Evolutionary conservation across 2,329 filamentous ascomycete genomes (phyloP).

Genomic region (Phoma sp.): DNA sequence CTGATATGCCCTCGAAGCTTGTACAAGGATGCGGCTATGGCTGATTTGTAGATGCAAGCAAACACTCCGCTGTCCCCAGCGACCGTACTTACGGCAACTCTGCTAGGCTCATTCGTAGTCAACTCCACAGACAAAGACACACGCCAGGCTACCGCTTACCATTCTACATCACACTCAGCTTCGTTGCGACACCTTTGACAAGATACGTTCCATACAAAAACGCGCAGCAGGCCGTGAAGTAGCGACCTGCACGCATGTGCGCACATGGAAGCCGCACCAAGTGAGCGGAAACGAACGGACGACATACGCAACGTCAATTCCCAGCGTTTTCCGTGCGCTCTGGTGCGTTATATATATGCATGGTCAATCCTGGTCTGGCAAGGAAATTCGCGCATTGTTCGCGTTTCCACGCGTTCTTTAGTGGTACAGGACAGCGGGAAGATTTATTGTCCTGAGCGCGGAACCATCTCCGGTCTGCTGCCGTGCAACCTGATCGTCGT

Average conservation of each 20-base stretch:
- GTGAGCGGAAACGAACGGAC: not conserved
- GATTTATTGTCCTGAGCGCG: not conserved
- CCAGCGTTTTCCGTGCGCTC: not conserved
- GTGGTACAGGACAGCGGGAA: too few relatives aligned
- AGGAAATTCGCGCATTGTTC: not conserved
- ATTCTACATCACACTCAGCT: constrained; percentile 28
- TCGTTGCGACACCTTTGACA: constrained; percentile 26
- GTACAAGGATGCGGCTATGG: not conserved
- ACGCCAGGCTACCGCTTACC: constrained; percentile 22
- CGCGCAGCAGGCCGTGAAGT: too few relatives aligned
- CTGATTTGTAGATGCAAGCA: not conserved
- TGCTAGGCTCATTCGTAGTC: constrained; percentile 29
- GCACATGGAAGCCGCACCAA: not conserved
- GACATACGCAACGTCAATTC: not conserved
- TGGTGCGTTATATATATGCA: too few relatives aligned
- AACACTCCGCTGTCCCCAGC: not conserved
- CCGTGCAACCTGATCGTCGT: not conserved
- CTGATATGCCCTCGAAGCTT: not conserved
- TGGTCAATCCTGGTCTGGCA: too few relatives aligned
- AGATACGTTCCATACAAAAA: constrained; percentile 19
- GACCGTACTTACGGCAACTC: constrained; percentile 21
- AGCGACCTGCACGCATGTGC: not conserved
- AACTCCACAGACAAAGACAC: constrained; percentile 26
- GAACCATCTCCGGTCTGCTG: constrained; percentile 4
- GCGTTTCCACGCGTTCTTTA: not conserved